Evolutionary conservation across 495 filamentous ascomycete species (phyloP).

Genomic region (Darksidea phi): DNA sequence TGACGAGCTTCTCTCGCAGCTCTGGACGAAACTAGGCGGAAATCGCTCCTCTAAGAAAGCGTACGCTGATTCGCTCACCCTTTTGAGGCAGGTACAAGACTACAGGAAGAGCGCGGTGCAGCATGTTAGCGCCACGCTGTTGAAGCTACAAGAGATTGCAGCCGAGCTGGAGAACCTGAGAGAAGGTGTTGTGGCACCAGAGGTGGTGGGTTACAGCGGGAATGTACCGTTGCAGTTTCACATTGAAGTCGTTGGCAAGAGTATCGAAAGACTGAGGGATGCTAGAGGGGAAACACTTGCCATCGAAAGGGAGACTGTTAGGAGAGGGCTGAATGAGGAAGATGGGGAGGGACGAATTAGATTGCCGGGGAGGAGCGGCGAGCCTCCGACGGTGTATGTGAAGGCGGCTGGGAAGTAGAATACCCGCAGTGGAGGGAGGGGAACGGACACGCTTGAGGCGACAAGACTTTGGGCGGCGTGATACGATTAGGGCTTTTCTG

Average conservation of each 20-base stretch:
- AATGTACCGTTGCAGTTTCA: slow-evolving; percentile 65
- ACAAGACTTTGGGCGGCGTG: not conserved
- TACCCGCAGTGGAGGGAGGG: not conserved
- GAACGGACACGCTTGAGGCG: not conserved
- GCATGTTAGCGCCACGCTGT: slow-evolving; percentile 59
- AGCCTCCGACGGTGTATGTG: slow-evolving; percentile 17
- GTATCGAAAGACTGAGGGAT: slow-evolving; percentile 62
- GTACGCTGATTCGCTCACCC: slow-evolving; percentile 55
- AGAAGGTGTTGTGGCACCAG: slow-evolving; percentile 62
- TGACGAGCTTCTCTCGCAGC: slow-evolving; percentile 59
- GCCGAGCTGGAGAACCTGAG: slow-evolving; percentile 65
- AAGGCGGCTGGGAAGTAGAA: not conserved
- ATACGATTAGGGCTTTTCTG: too few species aligned
- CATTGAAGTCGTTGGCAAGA: slow-evolving; percentile 64
- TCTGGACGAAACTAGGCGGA: slow-evolving; percentile 71
- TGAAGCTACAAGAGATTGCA: slow-evolving; percentile 66
- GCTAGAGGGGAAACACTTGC: slow-evolving; percentile 55
- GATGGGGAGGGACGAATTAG: not conserved
- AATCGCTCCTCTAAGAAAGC: slow-evolving; percentile 57
- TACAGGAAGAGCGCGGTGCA: slow-evolving; percentile 60
- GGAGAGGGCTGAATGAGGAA: slow-evolving; percentile 45
- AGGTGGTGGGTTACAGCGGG: slow-evolving; percentile 49
- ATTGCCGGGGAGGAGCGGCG: not conserved
- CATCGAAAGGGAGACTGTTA: slow-evolving; percentile 58
- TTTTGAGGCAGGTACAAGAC: slow-evolving; percentile 56